Evolutionary conservation across 1,139 yeast species (phyloP), one percentile per base, ranked within the genome.

Genomic region (Arxiozyma slooffiae): DNA sequence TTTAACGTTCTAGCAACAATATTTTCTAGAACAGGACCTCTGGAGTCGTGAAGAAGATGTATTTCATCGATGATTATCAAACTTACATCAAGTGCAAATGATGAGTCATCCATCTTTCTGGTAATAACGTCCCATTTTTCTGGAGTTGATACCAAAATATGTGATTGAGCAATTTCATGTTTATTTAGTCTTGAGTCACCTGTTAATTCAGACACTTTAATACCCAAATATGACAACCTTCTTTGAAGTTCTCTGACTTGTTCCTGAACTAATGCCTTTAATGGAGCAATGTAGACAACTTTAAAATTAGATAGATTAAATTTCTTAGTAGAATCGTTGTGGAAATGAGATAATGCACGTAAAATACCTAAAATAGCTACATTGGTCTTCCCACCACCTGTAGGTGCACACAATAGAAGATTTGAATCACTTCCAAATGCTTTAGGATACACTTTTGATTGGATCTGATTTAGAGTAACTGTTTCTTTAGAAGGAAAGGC

Each of bases 301-400:
- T 89, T 89, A 66, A 85, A 86, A 26, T 74, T 74, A 44, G 75
- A 72, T 45, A 80, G 65, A 43, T 76, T 72, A 9, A 87, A 65
- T 11, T 71, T 67, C 0, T 82, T 84, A 17, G 76, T 70, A 0
- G 66, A 66, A 14, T 67, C 63, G 48, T 74, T 68, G 57, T 84
- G 72, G 62, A 70, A 78, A 48, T 83, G 77, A 0, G 78, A 72
- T 26, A 89, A 67, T 0, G 86, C 72, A 50, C 84, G 74, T 22
- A 90, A 70, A 7, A 87, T 77, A 0, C 96, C 73, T 51, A 92
- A 70, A 80, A 92, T 76, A 0, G 98, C 98, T 37, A 90, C 95
- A 66, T 92, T 92, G 16, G 98, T 92, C 66, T 92, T 92, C 71
- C 98, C 98, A 3, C 97, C 97, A 69, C 98, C 98, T 0, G 98